phyloP scores from a whole-genome alignment of 176 grass and related monocot genomes.

The Puccinellia tenuiflora region DNA sequence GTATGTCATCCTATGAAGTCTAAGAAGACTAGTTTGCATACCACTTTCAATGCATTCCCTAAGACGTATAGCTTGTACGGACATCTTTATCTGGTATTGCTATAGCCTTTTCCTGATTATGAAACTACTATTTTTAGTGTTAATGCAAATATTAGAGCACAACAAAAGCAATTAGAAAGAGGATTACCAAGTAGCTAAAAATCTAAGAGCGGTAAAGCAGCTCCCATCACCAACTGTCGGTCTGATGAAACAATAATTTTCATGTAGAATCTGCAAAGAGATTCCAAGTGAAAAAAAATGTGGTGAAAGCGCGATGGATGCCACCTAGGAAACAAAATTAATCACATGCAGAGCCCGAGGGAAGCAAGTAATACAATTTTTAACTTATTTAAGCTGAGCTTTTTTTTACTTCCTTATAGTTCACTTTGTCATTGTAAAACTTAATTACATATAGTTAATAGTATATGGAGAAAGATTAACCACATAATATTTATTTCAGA shows the following conservation, averaged over 20 bases:
- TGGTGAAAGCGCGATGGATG: no score
- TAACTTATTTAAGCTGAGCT: no score
- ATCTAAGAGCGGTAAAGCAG: background rate
- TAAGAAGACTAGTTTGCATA: background rate
- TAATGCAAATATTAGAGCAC: background rate
- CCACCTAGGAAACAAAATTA: no score
- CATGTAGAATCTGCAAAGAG: background rate
- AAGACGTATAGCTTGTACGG: background rate
- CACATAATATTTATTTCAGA: no score
- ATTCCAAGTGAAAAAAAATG: background rate
- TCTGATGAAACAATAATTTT: background rate
- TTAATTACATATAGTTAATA: no score
- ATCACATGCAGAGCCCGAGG: no score
- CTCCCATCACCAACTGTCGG: background rate
- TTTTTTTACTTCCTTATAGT: no score
- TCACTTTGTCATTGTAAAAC: no score
- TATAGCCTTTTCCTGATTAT: background rate
- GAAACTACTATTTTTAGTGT: background rate
- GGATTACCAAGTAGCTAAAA: background rate
- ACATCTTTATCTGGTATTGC: background rate
- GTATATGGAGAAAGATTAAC: no score
- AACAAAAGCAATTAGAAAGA: background rate
- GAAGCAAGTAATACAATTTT: no score
- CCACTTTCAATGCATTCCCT: background rate
- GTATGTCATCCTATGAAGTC: background rate